Percentiles rank a stretch among this genome's conserved stretches.
phyloP scores from a whole-genome alignment of 768 basidiomycete genomes.

The Tylopilus rubrobrunneus region DNA sequence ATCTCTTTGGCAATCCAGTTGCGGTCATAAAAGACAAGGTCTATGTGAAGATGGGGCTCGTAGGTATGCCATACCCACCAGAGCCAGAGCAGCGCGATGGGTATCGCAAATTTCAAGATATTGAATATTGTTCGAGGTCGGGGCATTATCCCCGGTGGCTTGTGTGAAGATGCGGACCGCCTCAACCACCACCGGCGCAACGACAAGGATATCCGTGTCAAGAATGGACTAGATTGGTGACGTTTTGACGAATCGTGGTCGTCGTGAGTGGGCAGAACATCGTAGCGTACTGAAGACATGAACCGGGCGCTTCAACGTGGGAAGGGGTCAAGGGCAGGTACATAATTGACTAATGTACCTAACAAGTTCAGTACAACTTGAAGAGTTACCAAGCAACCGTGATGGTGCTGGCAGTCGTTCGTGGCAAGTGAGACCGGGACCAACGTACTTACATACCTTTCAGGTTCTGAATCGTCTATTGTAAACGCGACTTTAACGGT shows the following conservation, averaged over 20 bases:
- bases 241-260: slow-evolving; percentile 1
- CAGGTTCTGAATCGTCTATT: too few relatives aligned
- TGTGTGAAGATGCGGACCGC: background rate
- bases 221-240: background rate
- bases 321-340: too few relatives aligned
- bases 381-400: too few relatives aligned
- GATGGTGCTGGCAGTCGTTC: too few relatives aligned
- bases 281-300: slow-evolving; percentile 13
- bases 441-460: too few relatives aligned
- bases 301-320: background rate
- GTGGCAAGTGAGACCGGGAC: too few relatives aligned
- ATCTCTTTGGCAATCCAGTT: slow-evolving; percentile 74
- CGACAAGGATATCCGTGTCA: background rate
- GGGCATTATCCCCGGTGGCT: background rate
- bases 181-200: slow-evolving; percentile 10
- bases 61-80: slow-evolving; percentile 49
- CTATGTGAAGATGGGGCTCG: slow-evolving; percentile 72
- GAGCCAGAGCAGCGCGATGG: slow-evolving; percentile 22
- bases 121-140: slow-evolving; percentile 34
- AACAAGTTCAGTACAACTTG: too few relatives aligned
- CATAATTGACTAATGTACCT: too few relatives aligned
- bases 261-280: slow-evolving; percentile 10
- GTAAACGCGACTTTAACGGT: too few relatives aligned
- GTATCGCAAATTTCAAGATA: slow-evolving; percentile 44
- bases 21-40: slow-evolving; percentile 74